Base-by-base conservation (phyloP, 805 yeast species). In the Wickerhamiella allomyrinae region DNA sequence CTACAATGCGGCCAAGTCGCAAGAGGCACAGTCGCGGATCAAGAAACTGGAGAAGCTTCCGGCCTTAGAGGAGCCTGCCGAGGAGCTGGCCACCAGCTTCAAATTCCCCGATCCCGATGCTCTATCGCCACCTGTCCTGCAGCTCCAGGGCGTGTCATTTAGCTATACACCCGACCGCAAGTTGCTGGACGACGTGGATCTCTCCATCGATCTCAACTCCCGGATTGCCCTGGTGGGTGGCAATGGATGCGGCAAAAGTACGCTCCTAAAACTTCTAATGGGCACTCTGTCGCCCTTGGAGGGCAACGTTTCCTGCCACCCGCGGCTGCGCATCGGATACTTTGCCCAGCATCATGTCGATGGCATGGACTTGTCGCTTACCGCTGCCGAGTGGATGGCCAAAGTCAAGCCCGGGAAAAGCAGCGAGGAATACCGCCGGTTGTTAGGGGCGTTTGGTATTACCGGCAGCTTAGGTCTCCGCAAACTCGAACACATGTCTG, bases 341-440 rank as follows among this genome's bases (percentile, higher is more conserved):
- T 91, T 91, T 66, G 96, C 98, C 13, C 98, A 91, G 67, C 97
- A 91, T 60, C 98, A 91, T 56, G 94, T 91, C 51, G 98, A 91
- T 55, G 79, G 87, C n/a, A 83, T 91, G 95, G 97, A 91, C 57
- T 66, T 87, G 52, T 70, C 62, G 13, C 64, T 75, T 35, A 80
- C 83, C 43, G 96, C 98, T 0, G 95, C 91, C 8, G 78, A 83
- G 39, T 91, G 98, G 97, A 74, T 91, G 83, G 78, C 94, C 7
- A 68, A 73, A 46, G 74, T 79, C 5, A 85, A 70, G 68, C 98
- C 96, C 2, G 97, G 97, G 44, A 85, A 79, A 60, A 76, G 86
- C 2, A 97, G 86, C 57, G 97, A 91, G 64, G 97, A 91, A 61
- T 89, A 89, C 60, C 79, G 98, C 68, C 79, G 95, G 56, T 95